Evolutionary conservation across 176 grass and related monocot genomes (phyloP).

Genomic region (Tillandsia fasciculata): DNA sequence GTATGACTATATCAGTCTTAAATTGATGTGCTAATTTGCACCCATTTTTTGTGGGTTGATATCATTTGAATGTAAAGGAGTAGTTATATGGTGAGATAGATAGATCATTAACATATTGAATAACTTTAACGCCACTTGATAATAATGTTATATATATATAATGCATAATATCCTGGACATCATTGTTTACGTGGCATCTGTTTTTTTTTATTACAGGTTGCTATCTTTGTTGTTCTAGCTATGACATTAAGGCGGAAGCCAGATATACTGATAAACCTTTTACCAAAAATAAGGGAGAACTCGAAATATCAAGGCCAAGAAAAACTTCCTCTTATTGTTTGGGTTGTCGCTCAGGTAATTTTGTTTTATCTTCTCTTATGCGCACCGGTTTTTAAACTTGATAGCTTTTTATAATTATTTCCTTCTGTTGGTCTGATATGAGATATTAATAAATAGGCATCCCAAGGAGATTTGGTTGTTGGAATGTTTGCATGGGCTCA

Average conservation of each 20-base stretch:
- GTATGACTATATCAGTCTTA: too few species aligned
- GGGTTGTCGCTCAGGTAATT: slow-evolving; percentile 79
- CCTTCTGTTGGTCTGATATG: too few species aligned
- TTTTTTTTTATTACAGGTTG: slow-evolving; percentile 44
- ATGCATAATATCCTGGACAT: not conserved
- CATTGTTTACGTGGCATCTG: slow-evolving; percentile 11
- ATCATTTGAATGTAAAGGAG: too few species aligned
- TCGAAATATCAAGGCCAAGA: slow-evolving; percentile 77
- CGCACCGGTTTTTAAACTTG: not conserved
- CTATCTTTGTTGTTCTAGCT: slow-evolving; percentile 82
- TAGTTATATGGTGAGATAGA: too few species aligned
- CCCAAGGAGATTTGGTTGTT: slow-evolving; percentile 66
- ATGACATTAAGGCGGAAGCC: slow-evolving; percentile 82
- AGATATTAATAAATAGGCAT: slow-evolving; percentile 32
- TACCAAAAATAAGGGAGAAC: slow-evolving; percentile 61
- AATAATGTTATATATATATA: too few species aligned
- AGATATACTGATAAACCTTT: slow-evolving; percentile 41
- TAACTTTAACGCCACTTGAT: too few species aligned
- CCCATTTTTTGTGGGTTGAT: too few species aligned
- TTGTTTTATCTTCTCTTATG: not conserved
- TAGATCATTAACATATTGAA: too few species aligned
- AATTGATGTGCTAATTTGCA: too few species aligned
- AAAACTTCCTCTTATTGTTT: slow-evolving; percentile 70
- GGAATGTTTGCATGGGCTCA: slow-evolving; percentile 82
- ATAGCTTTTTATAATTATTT: not conserved